A percentile compares a stretch with the other conserved stretches of the same genome.
Evolutionary conservation across 768 basidiomycete genomes (phyloP).

Genomic region (Phanerochaete sordida): DNA sequence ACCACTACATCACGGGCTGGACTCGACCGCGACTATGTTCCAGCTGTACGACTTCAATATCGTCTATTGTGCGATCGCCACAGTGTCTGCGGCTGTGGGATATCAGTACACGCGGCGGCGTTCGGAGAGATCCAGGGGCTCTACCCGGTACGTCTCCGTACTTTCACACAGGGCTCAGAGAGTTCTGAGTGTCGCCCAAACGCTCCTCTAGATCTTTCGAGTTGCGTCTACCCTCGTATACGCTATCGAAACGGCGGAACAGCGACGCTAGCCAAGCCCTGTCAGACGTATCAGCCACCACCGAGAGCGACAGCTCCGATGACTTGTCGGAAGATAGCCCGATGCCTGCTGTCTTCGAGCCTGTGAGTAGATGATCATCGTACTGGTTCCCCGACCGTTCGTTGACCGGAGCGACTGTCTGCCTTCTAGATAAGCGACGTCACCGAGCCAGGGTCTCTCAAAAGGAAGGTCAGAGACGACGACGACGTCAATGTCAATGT

Average conservation of each 20-base stretch:
- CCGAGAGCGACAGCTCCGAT: constrained; percentile 12
- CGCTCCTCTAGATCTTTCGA: neutral
- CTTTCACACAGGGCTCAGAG: neutral
- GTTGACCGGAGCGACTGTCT: neutral
- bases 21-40: constrained; percentile 16
- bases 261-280: constrained; percentile 3
- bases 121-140: neutral
- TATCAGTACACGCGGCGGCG: constrained; percentile 14
- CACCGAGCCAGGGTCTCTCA: constrained; percentile 20
- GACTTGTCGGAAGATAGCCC: constrained; percentile 3
- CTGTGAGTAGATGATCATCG: constrained; percentile 6
- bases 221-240: neutral
- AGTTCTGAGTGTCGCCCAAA: neutral
- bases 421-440: constrained; percentile 13
- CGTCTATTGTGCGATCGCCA: constrained; percentile 24
- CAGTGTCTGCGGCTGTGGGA: constrained; percentile 24
- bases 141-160: neutral
- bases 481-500: neutral
- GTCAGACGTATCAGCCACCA: neutral
- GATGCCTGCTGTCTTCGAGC: constrained; percentile 5
- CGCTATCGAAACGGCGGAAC: neutral
- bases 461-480: constrained; percentile 19
- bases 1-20: neutral
- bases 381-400: no score
- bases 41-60: constrained; percentile 24